Percentiles rank a stretch among this genome's conserved stretches.
These are phyloP conservation scores for Venturia pyrina DNA, from an alignment of 2,329 filamentous ascomycete species.

Conservation along the genomic window DNA sequence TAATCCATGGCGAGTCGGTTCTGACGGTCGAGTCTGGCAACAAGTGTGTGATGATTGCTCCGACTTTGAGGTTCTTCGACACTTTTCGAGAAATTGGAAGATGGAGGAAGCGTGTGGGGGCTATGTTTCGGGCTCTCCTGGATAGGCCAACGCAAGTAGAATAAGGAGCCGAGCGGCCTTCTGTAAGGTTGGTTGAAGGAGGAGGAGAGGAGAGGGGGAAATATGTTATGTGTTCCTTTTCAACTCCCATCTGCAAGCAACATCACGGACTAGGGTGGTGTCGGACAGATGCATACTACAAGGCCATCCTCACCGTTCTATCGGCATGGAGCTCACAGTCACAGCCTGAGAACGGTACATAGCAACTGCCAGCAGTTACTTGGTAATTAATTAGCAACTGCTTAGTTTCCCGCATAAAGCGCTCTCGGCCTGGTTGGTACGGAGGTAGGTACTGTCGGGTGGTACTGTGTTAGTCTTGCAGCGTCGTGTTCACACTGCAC, in stretches of 20 bases:
- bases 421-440: too few species aligned
- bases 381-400: too few species aligned
- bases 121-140: background rate
- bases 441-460: too few species aligned
- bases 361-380: background rate
- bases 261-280: background rate
- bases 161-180: conserved; percentile 5
- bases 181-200: background rate
- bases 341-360: background rate
- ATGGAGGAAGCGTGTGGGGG: background rate
- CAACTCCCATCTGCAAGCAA: background rate
- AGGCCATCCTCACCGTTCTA: background rate
- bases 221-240: background rate
- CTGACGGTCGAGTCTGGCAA: background rate
- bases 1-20: conserved; percentile 10
- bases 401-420: background rate
- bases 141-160: background rate
- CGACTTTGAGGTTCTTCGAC: background rate
- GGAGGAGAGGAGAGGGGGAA: background rate
- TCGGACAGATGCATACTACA: background rate
- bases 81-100: background rate
- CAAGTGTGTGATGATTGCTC: background rate
- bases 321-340: background rate
- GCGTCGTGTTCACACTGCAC: too few species aligned
- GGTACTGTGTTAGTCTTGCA: background rate